phyloP scores from a whole-genome alignment of 768 basidiomycete genomes.

The Neoboletus magnificus region DNA sequence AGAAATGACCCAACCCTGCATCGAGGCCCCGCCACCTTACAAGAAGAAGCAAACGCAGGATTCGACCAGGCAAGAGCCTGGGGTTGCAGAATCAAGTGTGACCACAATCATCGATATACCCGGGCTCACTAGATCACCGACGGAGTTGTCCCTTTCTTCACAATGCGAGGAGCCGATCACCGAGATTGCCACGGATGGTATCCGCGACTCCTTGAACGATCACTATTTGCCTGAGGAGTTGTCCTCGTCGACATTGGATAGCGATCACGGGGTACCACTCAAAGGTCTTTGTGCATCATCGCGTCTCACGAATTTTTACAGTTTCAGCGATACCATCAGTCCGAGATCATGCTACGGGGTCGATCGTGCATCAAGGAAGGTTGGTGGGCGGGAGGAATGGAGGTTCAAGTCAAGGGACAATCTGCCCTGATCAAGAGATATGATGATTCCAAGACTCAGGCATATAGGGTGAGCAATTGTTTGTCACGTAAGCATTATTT shows the following conservation, averaged over 20 bases:
- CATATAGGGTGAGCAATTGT: constrained; percentile 29
- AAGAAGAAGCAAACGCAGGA: constrained; percentile 1
- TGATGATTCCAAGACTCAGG: constrained; percentile 33
- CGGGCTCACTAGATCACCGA: background rate
- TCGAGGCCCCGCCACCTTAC: constrained; percentile 24
- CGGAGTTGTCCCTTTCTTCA: background rate
- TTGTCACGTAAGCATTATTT: background rate
- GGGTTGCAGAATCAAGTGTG: background rate
- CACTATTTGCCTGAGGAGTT: constrained; percentile 22
- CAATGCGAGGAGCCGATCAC: constrained; percentile 7
- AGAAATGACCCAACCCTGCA: background rate
- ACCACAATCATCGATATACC: constrained; percentile 3
- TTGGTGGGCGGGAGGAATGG: constrained; percentile 47
- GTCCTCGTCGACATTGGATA: constrained; percentile 19
- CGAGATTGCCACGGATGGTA: constrained; percentile 21
- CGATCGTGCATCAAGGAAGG: constrained; percentile 37
- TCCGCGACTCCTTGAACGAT: constrained; percentile 15
- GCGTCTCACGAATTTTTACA: constrained; percentile 19
- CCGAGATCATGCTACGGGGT: constrained; percentile 41
- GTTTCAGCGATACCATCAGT: constrained; percentile 51
- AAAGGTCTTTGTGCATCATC: background rate
- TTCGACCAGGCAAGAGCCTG: background rate
- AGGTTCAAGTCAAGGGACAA: constrained; percentile 41
- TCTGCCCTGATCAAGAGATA: constrained; percentile 43
- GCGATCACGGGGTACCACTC: constrained; percentile 35